phyloP scores from a whole-genome alignment of 352 stramenopile genomes.

The Globisporangium okanoganense region DNA sequence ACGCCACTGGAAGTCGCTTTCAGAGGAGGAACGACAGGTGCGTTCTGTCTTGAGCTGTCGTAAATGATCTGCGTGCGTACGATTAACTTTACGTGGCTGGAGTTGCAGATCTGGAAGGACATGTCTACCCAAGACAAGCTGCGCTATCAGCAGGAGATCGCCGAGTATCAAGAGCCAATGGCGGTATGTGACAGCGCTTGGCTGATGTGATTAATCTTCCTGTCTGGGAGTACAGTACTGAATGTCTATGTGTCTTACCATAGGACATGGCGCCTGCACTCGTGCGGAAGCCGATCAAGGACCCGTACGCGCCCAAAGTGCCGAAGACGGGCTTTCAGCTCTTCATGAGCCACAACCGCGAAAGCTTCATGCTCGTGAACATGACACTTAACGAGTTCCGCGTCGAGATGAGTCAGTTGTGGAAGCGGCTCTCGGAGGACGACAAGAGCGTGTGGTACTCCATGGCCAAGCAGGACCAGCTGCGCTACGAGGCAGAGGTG shows the following conservation, averaged over 20 bases:
- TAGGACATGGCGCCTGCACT: slow-evolving; percentile 10
- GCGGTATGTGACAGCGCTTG: no score
- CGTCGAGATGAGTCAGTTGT: slow-evolving; percentile 50
- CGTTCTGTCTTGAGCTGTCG: neutral
- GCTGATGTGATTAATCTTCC: no score
- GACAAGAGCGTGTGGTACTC: slow-evolving; percentile 47
- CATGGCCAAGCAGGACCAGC: slow-evolving; percentile 40
- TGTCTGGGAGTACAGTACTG: neutral
- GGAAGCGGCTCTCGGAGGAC: slow-evolving; percentile 35
- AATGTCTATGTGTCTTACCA: neutral
- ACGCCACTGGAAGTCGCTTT: slow-evolving; percentile 40
- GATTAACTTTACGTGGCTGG: no score
- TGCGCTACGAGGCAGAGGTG: slow-evolving; percentile 44
- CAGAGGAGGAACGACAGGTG: slow-evolving; percentile 33
- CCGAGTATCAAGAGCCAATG: slow-evolving; percentile 25
- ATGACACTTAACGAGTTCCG: slow-evolving; percentile 57
- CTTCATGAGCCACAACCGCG: slow-evolving; percentile 53
- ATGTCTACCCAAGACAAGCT: slow-evolving; percentile 42
- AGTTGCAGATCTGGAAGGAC: slow-evolving; percentile 37
- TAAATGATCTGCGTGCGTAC: no score
- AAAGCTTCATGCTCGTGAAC: slow-evolving; percentile 45
- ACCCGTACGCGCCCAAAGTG: slow-evolving; percentile 35
- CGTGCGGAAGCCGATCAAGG: slow-evolving; percentile 20
- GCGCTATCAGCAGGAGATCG: slow-evolving; percentile 50
- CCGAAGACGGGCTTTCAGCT: slow-evolving; percentile 58